Conservation (phyloP, 306 rosid genomes). For the Cicer cuneatum region DNA sequence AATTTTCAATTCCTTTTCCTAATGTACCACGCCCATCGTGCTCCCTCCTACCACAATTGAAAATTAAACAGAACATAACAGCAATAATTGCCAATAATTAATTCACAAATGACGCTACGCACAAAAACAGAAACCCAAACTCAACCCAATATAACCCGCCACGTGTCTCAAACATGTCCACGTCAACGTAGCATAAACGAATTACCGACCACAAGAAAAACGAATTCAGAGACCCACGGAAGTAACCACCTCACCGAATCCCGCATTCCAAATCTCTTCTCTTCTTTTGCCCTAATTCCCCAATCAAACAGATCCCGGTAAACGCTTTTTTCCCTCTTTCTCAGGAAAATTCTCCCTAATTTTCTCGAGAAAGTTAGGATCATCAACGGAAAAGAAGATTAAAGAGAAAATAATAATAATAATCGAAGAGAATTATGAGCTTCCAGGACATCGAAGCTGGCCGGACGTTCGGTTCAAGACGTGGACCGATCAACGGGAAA, state of each 20-base stretch:
- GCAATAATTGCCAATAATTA: slow-evolving; percentile 32
- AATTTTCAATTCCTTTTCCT: background rate
- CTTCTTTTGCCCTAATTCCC: slow-evolving; percentile 34
- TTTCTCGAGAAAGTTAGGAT: slow-evolving; percentile 61
- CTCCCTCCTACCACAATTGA: slow-evolving; percentile 15
- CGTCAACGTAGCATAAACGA: slow-evolving; percentile 36
- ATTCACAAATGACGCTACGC: slow-evolving; percentile 23
- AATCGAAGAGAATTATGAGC: slow-evolving; percentile 60
- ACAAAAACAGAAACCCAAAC: slow-evolving; percentile 4
- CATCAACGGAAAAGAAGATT: background rate
- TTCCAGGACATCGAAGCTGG: slow-evolving; percentile 96
- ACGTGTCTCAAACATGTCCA: slow-evolving; percentile 30
- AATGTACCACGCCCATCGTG: background rate
- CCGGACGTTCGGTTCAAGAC: slow-evolving; percentile 67
- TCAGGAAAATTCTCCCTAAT: slow-evolving; percentile 43
- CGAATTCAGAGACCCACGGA: slow-evolving; percentile 11
- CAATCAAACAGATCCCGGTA: slow-evolving; percentile 40
- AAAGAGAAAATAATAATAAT: background rate
- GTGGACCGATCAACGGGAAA: slow-evolving; percentile 69
- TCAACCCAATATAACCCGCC: background rate
- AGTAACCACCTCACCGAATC: slow-evolving; percentile 44
- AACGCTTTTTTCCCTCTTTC: slow-evolving; percentile 21
- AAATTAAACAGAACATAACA: background rate
- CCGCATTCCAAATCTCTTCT: slow-evolving; percentile 1
- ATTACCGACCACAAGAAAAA: slow-evolving; percentile 24